Evolutionary conservation across 306 rosid species (phyloP).

Genomic region (Abrus precatorius): DNA sequence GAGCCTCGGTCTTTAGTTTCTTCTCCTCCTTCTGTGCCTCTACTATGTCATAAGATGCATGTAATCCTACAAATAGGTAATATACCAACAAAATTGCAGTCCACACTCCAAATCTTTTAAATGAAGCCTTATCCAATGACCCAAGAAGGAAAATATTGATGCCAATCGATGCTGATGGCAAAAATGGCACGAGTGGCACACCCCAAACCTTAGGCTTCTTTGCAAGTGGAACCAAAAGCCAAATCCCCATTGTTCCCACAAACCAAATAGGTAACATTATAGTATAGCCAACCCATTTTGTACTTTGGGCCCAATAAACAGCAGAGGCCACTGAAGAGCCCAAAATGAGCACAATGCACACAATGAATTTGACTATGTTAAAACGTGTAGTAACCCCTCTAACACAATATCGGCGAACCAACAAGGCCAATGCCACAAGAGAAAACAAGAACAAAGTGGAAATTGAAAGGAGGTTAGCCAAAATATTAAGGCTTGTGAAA

Average conservation of each 20-base stretch:
- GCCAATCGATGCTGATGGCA: conserved; percentile 72
- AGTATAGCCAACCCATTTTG: conserved; percentile 58
- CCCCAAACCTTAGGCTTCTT: conserved; percentile 79
- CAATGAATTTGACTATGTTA: conserved; percentile 50
- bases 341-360: conserved; percentile 51
- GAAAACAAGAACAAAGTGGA: conserved; percentile 81
- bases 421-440: conserved; percentile 68
- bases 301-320: conserved; percentile 49
- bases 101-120: conserved; percentile 67
- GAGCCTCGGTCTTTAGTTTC: not conserved
- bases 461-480: conserved; percentile 71
- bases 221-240: conserved; percentile 64
- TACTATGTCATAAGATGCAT: conserved; percentile 72
- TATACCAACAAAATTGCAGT: conserved; percentile 56
- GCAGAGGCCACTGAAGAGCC: conserved; percentile 59
- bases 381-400: conserved; percentile 53
- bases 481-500: conserved; percentile 67
- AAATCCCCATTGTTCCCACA: conserved; percentile 60
- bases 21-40: conserved; percentile 39
- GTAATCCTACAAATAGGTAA: conserved; percentile 69
- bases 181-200: conserved; percentile 74
- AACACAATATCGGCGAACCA: conserved; percentile 70
- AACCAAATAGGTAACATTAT: conserved; percentile 62
- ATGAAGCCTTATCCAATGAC: conserved; percentile 69
- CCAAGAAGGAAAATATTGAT: conserved; percentile 83